These are phyloP conservation scores for Verbena officinalis DNA, from an alignment of 257 asterid species.

Conservation along the genomic window DNA sequence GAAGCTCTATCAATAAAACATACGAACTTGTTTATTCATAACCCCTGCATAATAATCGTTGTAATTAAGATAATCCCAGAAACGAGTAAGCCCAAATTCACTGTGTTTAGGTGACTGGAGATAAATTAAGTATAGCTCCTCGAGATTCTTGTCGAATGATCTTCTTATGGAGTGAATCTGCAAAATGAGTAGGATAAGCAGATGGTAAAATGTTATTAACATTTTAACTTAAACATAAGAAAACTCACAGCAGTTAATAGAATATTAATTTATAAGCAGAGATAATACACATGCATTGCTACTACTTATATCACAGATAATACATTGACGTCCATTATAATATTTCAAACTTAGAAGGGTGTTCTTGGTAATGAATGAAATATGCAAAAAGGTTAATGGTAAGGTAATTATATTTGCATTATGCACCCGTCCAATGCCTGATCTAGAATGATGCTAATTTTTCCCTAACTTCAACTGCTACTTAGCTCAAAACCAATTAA, in stretches of 20 bases:
- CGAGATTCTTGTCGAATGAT: slow-evolving; percentile 53
- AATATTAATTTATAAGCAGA: not conserved
- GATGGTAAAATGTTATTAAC: slow-evolving; percentile 14
- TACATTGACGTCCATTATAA: not conserved
- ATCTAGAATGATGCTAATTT: too few species aligned
- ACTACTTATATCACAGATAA: too few species aligned
- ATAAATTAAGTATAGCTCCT: slow-evolving; percentile 61
- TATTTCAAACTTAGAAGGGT: too few species aligned
- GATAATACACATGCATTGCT: not conserved
- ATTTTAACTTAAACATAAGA: not conserved
- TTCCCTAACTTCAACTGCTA: too few species aligned
- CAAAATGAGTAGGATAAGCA: slow-evolving; percentile 28
- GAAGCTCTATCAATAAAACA: slow-evolving; percentile 39
- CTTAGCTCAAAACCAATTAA: too few species aligned
- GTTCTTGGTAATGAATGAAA: too few species aligned
- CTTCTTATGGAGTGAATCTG: slow-evolving; percentile 74
- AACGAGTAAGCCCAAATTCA: slow-evolving; percentile 63
- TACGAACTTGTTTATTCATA: slow-evolving; percentile 38
- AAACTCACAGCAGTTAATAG: not conserved
- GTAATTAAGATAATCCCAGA: slow-evolving; percentile 83
- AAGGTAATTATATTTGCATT: too few species aligned
- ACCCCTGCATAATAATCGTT: slow-evolving; percentile 67
- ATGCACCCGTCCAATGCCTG: too few species aligned
- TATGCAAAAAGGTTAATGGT: too few species aligned
- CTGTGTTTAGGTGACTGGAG: slow-evolving; percentile 74